Base-by-base conservation (phyloP, 139 green algal genomes). In the Spirogloea muscicola region DNA sequence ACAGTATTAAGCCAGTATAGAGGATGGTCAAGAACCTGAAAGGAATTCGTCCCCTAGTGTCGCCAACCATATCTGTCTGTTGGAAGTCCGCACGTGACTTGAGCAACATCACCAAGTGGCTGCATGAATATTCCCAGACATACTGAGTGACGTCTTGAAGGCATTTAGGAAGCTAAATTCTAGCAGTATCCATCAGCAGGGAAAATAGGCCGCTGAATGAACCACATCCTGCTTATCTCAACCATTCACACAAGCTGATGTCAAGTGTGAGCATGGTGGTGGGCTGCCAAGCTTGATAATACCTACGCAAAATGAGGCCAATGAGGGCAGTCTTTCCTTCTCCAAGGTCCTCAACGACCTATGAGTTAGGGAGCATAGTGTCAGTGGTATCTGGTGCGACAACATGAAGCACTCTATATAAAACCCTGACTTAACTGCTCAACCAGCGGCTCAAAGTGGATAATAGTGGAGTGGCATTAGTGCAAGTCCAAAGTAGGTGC, bases 271-370 rank as follows among this genome's bases (percentile, higher is more conserved):
- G 49, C 10, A 16, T 27, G 9, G 33, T 10, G 27, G 13, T 27
- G 13, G 13, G 49, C 5, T 27, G 9, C 31, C 27, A 6, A 59
- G 49, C 10, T 37, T 27, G 49, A 59, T 27, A 6, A 68, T 27
- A 81, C 73, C 74, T 84, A 33, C 78, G 62, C 33, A 84, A 66
- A 10, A 84, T 68, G 0, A 85, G 40, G 2, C 78, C 78, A 16
- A 84, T 46, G 13, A 84, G 58, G 18, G 34, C 31, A 1, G 71
- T 79, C 3, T 84, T 21, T 37, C 74, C 72, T 68, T 72, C 31
- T 4, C 57, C 57, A 3, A 76, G 31, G 27, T 44, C 16, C 6
- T 76, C 31, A 16, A 76, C 69, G 3, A 74, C 64, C 64, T 74
- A 42, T 59, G 34, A 31, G 6, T 10, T 21, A 10, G 55, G 10